Evolutionary conservation across 2,329 filamentous ascomycete species (phyloP), one percentile per base, ranked within the genome.

Genomic region (Nemania abortiva): DNA sequence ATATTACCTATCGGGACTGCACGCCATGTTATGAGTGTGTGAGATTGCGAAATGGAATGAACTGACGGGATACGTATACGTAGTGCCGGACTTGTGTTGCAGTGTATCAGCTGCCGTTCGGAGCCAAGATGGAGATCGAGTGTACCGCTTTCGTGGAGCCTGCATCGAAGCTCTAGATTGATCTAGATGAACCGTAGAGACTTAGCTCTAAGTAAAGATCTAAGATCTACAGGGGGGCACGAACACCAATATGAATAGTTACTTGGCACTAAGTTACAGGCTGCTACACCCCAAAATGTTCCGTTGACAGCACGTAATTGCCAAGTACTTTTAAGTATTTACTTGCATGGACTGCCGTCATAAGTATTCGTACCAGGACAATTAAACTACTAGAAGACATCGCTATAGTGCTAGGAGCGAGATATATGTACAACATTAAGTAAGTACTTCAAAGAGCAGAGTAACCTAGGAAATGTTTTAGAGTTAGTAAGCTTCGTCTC

Each of bases 61-160:
- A 42, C n/a, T 20, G 22, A 7, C 31, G 22, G 56, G 7, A 54
- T 69, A 27, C 58, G 22, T 29, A 27, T 27, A 6, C 9, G 20
- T 6, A 84, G 82, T 82, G 80, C 56, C 80, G 90, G 67, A 91
- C 88, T 60, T 94, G 91, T 77, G 91, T 94, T 29, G 91, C 91
- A 0, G 92, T 94, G 13, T 89, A 92, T 80, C 86, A 91, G 77
- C 82, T 94, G 74, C 92, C 91, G 1, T 87, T 91, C 76, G 87
- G 87, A 11, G 91, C 91, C 3, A 87, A 90, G 66, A 88, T 94
- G 9, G 92, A 94, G 83, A 92, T 94, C 77, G 91, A 94, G 82
- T 91, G 89, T 77, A 90, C 90, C 78, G 90, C 90, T 2, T 77
- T 76, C 15, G 37, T 72, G 42, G 63, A 69, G 24, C 31, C 69